phyloP scores from a whole-genome alignment of 129 eudicot species.

The Flaveria bidentis region DNA sequence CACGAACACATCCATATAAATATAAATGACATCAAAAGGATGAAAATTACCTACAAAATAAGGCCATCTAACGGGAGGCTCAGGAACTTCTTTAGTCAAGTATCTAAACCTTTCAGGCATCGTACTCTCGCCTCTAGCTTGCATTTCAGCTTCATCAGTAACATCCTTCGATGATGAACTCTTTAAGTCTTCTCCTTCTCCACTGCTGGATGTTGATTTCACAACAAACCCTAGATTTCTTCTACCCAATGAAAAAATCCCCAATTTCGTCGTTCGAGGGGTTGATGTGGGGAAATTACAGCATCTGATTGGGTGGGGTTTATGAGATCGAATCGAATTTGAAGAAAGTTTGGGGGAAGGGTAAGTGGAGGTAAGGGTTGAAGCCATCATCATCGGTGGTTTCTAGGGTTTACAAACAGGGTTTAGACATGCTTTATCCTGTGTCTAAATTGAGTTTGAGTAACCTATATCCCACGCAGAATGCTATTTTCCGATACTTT shows the following conservation, averaged over 20 bases:
- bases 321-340: slow-evolving; percentile 20
- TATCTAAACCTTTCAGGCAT: slow-evolving; percentile 74
- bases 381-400: slow-evolving; percentile 37
- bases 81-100: slow-evolving; percentile 62
- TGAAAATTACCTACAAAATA: slow-evolving; percentile 55
- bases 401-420: slow-evolving; percentile 23
- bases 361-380: slow-evolving; percentile 33
- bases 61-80: slow-evolving; percentile 70
- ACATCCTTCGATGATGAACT: slow-evolving; percentile 6
- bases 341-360: slow-evolving; percentile 34
- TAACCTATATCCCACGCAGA: too few relatives aligned
- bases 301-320: slow-evolving; percentile 25
- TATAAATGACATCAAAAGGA: neutral
- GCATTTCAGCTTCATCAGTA: slow-evolving; percentile 38
- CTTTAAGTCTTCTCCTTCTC: slow-evolving; percentile 11
- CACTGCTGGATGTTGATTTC: slow-evolving; percentile 42
- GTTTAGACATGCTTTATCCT: slow-evolving; percentile 12
- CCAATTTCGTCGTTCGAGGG: slow-evolving; percentile 27
- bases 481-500: too few relatives aligned
- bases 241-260: slow-evolving; percentile 25
- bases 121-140: slow-evolving; percentile 53
- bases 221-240: slow-evolving; percentile 33
- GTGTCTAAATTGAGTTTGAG: neutral
- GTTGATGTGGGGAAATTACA: slow-evolving; percentile 22
- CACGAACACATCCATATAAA: neutral